These are phyloP conservation scores for Solanum raphanifolium DNA, from an alignment of 257 asterid genomes.

Conservation along the genomic window DNA sequence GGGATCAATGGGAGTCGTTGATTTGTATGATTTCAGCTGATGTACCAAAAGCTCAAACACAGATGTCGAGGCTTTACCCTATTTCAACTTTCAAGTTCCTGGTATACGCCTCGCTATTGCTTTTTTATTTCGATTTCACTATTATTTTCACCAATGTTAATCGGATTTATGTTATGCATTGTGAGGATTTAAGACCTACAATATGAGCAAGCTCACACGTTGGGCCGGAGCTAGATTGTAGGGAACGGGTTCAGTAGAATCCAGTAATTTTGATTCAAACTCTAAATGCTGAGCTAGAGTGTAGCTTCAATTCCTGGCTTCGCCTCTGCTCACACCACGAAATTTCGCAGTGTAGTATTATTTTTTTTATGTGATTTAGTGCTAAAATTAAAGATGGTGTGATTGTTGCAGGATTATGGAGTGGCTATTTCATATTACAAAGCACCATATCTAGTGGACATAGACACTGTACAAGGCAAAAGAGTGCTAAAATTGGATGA, in stretches of 20 bases:
- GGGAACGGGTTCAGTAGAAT: not conserved
- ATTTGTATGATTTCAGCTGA: constrained; percentile 69
- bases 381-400: not conserved
- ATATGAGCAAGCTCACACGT: not conserved
- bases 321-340: not conserved
- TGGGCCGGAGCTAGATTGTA: not conserved
- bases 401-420: constrained; percentile 54
- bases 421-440: constrained; percentile 67
- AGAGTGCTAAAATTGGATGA: constrained; percentile 79
- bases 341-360: not conserved
- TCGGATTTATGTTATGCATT: not conserved
- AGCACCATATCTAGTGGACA: constrained; percentile 87
- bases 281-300: not conserved
- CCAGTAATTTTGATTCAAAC: not conserved
- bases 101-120: constrained; percentile 20
- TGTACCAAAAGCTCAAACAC: constrained; percentile 57
- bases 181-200: not conserved
- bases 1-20: constrained; percentile 91
- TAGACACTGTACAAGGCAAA: constrained; percentile 57
- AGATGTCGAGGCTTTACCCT: constrained; percentile 50
- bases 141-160: not conserved
- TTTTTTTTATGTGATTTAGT: not conserved
- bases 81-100: constrained; percentile 55
- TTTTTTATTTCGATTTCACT: not conserved
- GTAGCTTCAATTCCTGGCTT: not conserved